These are phyloP conservation scores for Hevea brasiliensis DNA, from an alignment of 345 rosid genomes.

Conservation along the genomic window DNA sequence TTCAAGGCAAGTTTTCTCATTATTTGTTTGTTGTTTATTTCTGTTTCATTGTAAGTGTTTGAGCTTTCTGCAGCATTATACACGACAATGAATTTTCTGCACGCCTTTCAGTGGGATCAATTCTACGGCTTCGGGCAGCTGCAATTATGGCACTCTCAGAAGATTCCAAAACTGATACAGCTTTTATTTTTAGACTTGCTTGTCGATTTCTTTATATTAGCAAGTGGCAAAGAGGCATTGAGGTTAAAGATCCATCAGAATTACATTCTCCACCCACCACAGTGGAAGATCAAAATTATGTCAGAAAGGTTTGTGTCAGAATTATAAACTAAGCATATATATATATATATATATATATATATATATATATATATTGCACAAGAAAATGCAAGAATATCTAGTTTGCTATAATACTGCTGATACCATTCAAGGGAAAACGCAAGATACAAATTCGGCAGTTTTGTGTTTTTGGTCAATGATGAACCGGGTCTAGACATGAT, in stretches of 20 bases:
- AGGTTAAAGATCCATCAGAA: conserved; percentile 18
- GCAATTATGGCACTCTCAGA: conserved; percentile 72
- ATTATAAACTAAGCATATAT: background rate
- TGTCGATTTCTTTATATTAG: conserved; percentile 55
- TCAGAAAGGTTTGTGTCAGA: conserved; percentile 22
- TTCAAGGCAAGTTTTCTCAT: conserved; percentile 12
- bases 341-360: no score
- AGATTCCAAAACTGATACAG: conserved; percentile 58
- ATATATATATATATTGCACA: no score
- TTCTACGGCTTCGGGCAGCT: conserved; percentile 79
- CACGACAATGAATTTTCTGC: conserved; percentile 86
- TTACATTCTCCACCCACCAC: conserved; percentile 16
- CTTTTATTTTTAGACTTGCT: conserved; percentile 67
- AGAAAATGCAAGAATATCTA: background rate
- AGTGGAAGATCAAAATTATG: conserved; percentile 24
- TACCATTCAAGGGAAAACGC: no score
- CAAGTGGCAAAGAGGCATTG: conserved; percentile 32
- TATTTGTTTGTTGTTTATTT: background rate
- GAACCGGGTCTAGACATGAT: no score
- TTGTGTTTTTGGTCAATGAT: no score
- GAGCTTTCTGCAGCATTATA: conserved; percentile 67
- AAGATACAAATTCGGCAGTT: no score
- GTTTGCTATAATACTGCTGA: background rate
- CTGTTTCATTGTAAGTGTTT: conserved; percentile 20
- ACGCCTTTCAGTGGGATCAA: conserved; percentile 84